Evolutionary conservation across 331 rosid species (phyloP).

Genomic region (Acacia concinna): DNA sequence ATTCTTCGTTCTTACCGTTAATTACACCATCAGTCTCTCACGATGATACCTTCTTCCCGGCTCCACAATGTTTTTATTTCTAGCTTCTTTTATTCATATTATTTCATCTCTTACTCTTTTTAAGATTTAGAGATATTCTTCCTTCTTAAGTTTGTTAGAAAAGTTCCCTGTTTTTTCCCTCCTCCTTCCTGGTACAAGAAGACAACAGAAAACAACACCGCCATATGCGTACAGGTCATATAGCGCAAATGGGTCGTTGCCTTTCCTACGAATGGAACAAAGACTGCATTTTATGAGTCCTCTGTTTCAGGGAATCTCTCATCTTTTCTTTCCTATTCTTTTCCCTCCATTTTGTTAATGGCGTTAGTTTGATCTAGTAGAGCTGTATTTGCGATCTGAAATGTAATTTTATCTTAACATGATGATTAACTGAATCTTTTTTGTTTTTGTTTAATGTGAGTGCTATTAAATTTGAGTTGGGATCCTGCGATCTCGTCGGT

Average conservation of each 20-base stretch:
- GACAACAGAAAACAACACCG: no score
- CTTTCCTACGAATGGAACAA: not conserved
- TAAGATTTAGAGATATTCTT: not conserved
- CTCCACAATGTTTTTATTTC: not conserved
- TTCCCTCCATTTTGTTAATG: not conserved
- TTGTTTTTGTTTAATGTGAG: not conserved
- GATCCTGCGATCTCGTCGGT: not conserved
- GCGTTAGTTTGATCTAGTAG: not conserved
- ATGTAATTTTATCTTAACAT: not conserved
- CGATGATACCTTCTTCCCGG: not conserved
- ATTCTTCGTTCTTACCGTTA: conserved; percentile 60
- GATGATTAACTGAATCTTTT: not conserved
- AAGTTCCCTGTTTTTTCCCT: not conserved
- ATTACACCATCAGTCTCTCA: not conserved
- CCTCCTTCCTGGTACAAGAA: no score
- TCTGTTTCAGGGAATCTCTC: not conserved
- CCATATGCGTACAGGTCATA: no score
- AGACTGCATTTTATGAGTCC: not conserved
- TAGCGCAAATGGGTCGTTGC: no score
- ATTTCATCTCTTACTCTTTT: not conserved
- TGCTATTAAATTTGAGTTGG: not conserved
- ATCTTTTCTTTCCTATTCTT: not conserved
- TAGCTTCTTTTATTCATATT: not conserved
- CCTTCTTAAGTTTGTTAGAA: not conserved
- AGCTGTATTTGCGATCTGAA: not conserved